Conservation (phyloP, 2,329 filamentous ascomycete genomes). For the Fonsecaea pedrosoi region DNA sequence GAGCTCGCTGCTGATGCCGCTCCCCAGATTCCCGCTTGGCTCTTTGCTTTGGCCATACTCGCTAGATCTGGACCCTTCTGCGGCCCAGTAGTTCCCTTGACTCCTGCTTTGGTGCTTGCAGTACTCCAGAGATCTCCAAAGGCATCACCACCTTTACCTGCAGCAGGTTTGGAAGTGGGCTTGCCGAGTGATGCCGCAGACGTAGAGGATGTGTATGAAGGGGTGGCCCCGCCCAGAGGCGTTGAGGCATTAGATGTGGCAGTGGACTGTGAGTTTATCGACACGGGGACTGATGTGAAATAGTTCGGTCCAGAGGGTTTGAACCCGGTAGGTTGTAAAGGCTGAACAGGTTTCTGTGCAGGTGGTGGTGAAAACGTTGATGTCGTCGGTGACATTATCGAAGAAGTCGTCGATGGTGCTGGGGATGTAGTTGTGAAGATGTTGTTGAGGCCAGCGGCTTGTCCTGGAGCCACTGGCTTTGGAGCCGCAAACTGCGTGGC, state of each 20-base stretch:
- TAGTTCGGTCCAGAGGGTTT: slow-evolving; percentile 86
- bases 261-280: slow-evolving; percentile 30
- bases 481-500: slow-evolving; percentile 78
- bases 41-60: slow-evolving; percentile 97
- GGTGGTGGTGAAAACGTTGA: slow-evolving; percentile 51
- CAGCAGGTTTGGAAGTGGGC: slow-evolving; percentile 51
- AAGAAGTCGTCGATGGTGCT: slow-evolving; percentile 49
- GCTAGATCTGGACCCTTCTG: slow-evolving; percentile 79
- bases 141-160: slow-evolving; percentile 74
- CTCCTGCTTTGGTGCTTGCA: slow-evolving; percentile 71
- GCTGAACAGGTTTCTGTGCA: slow-evolving; percentile 49
- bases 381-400: slow-evolving; percentile 70
- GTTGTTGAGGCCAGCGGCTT: slow-evolving; percentile 79
- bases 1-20: slow-evolving; percentile 63
- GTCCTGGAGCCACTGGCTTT: slow-evolving; percentile 81
- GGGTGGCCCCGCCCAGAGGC: slow-evolving; percentile 44
- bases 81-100: slow-evolving; percentile 72
- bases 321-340: slow-evolving; percentile 65
- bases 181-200: slow-evolving; percentile 55
- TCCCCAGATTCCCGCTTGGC: slow-evolving; percentile 92
- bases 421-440: slow-evolving; percentile 74
- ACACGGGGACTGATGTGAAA: slow-evolving; percentile 75
- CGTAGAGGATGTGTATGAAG: slow-evolving; percentile 48
- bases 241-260: slow-evolving; percentile 42
- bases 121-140: slow-evolving; percentile 84